phyloP scores from a whole-genome alignment of 805 yeast genomes.

The Metschnikowia kunwiensis region DNA sequence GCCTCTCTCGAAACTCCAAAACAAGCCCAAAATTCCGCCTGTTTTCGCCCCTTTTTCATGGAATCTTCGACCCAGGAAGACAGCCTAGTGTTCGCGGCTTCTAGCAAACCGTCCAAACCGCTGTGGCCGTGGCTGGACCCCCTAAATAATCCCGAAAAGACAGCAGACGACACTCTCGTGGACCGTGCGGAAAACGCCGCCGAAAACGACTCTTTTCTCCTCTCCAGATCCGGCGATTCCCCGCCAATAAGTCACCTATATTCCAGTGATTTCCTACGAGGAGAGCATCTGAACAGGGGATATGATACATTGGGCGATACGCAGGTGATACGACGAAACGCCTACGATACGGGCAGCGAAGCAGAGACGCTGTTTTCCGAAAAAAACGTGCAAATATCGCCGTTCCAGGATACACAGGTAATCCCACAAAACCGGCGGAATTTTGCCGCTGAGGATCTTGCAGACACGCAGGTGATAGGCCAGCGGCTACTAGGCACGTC shows the following conservation, averaged over 20 bases:
- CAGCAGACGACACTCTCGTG: constrained; percentile 8
- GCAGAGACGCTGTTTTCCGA: constrained; percentile 4
- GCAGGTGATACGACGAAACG: constrained; percentile 4
- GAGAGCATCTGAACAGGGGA: constrained; percentile 6
- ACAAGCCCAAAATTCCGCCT: not conserved
- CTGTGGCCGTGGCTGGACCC: constrained; percentile 12
- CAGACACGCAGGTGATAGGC: constrained; percentile 2
- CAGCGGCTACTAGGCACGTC: too few relatives aligned
- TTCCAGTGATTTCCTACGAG: not conserved
- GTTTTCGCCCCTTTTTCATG: constrained; percentile 1
- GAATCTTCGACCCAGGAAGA: constrained; percentile 20
- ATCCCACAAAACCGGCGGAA: not conserved
- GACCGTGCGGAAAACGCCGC: constrained; percentile 8
- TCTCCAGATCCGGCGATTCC: constrained; percentile 3
- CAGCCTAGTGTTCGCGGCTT: constrained; percentile 32
- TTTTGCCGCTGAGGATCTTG: not conserved
- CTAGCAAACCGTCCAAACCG: constrained; percentile 2
- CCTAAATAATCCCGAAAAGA: not conserved
- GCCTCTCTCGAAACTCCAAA: too few relatives aligned
- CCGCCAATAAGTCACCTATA: constrained; percentile 1
- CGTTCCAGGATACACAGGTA: constrained; percentile 14
- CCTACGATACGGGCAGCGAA: not conserved
- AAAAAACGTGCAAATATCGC: not conserved
- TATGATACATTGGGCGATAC: constrained; percentile 11
- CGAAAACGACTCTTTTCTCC: constrained; percentile 10